A percentile compares a stretch with the other conserved stretches of the same genome.
Conservation (phyloP, 495 filamentous ascomycete genomes). For the Xylaria acuta region DNA sequence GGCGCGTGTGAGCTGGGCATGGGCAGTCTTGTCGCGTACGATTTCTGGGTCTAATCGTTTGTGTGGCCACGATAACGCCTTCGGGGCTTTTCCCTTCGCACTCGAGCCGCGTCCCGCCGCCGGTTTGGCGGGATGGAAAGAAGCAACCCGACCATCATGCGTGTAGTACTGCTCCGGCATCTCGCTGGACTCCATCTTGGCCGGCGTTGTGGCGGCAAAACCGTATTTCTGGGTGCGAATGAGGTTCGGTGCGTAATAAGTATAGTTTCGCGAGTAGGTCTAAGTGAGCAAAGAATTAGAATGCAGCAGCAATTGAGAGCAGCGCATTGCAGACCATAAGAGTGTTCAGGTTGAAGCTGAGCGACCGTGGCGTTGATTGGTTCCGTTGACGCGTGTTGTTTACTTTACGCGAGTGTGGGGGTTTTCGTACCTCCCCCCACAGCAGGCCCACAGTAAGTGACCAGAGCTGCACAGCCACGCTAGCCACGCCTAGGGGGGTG, state of each 20-base stretch:
- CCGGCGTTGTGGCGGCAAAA: not conserved
- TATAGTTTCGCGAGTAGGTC: not conserved
- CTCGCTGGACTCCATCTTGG: slow-evolving; percentile 37
- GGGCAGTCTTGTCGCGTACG: slow-evolving; percentile 52
- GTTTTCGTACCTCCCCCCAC: not conserved
- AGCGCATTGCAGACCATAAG: not conserved
- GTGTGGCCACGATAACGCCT: slow-evolving; percentile 78
- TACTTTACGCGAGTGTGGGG: slow-evolving; percentile 23
- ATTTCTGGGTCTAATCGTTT: slow-evolving; percentile 67
- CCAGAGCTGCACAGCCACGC: not conserved
- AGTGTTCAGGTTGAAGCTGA: slow-evolving; percentile 11
- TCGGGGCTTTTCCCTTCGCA: slow-evolving; percentile 60
- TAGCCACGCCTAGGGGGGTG: no score
- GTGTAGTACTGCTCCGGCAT: slow-evolving; percentile 57
- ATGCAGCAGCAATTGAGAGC: not conserved
- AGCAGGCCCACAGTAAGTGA: not conserved
- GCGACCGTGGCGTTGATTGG: slow-evolving; percentile 19
- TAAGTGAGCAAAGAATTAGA: not conserved
- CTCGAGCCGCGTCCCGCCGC: slow-evolving; percentile 72
- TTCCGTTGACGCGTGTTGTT: slow-evolving; percentile 26
- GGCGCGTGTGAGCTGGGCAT: slow-evolving; percentile 24
- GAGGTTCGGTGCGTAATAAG: not conserved
- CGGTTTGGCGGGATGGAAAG: slow-evolving; percentile 66
- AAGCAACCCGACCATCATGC: slow-evolving; percentile 74
- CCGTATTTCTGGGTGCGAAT: not conserved